A percentile compares a stretch with the other conserved stretches of the same genome.
These are phyloP conservation scores for Diplogelasinospora grovesii DNA, from an alignment of 495 filamentous ascomycete species.

Conservation along the genomic window DNA sequence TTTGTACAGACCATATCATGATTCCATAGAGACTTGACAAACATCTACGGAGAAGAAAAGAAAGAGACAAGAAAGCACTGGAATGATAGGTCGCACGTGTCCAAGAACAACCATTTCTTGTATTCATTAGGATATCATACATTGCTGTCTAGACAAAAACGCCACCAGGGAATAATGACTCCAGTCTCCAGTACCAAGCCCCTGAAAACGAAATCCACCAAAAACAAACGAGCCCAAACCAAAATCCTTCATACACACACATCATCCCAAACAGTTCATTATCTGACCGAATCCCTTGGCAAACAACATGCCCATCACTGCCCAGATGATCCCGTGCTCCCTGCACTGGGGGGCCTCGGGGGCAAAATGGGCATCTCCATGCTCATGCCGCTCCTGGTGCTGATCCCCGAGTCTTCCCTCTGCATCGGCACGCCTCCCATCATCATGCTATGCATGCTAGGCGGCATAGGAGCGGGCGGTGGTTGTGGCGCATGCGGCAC, in stretches of 20 bases:
- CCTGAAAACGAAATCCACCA: too few species aligned
- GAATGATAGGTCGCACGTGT: too few species aligned
- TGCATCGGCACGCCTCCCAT: conserved; percentile 42
- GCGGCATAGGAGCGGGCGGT: conserved; percentile 1
- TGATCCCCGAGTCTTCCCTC: conserved; percentile 29
- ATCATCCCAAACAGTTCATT: too few species aligned
- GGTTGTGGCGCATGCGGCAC: too few species aligned
- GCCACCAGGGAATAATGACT: neutral
- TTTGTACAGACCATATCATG: too few species aligned
- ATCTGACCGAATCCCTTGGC: too few species aligned
- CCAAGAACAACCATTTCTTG: neutral
- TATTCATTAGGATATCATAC: neutral
- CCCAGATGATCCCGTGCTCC: conserved; percentile 32
- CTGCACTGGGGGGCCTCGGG: conserved; percentile 36
- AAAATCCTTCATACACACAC: conserved; percentile 2
- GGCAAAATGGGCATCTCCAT: conserved; percentile 26
- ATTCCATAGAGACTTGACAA: too few species aligned
- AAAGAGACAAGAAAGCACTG: too few species aligned
- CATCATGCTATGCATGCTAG: conserved; percentile 20
- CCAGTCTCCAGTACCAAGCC: neutral
- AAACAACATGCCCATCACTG: conserved; percentile 14
- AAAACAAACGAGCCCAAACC: too few species aligned
- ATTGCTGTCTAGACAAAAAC: neutral
- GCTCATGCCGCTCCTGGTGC: too few species aligned
- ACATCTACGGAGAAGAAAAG: too few species aligned